Percentiles rank a stretch among this genome's conserved stretches.
phyloP scores from a whole-genome alignment of 73 alveolate species.

The Tetrahymena elliotti region DNA sequence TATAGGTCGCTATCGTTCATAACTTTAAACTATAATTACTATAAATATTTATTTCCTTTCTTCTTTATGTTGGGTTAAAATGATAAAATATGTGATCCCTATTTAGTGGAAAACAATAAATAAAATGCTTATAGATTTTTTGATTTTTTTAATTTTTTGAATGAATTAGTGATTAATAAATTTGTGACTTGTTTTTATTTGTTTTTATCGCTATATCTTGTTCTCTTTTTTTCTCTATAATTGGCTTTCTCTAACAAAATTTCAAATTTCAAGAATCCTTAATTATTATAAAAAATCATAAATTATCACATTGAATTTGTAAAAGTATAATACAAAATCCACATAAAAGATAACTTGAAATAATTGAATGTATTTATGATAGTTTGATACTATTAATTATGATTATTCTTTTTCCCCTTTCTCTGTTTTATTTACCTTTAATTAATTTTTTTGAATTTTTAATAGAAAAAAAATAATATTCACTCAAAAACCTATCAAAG shows the following conservation, averaged over 20 bases:
- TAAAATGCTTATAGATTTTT: background rate
- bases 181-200: background rate
- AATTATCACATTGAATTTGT: background rate
- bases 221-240: background rate
- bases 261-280: background rate
- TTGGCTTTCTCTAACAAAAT: background rate
- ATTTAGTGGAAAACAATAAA: background rate
- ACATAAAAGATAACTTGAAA: background rate
- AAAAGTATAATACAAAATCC: background rate
- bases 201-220: background rate
- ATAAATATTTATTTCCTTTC: background rate
- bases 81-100: background rate
- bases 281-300: background rate
- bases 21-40: background rate
- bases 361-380: background rate
- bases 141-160: background rate
- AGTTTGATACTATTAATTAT: background rate
- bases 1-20: background rate
- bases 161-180: background rate
- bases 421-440: background rate
- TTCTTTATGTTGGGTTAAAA: background rate
- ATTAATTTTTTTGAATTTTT: background rate
- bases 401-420: background rate
- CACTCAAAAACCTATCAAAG: background rate
- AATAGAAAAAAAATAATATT: background rate